These are phyloP conservation scores for Trematosphaeria pertusa DNA, from an alignment of 2,329 filamentous ascomycete species.

Conservation along the genomic window DNA sequence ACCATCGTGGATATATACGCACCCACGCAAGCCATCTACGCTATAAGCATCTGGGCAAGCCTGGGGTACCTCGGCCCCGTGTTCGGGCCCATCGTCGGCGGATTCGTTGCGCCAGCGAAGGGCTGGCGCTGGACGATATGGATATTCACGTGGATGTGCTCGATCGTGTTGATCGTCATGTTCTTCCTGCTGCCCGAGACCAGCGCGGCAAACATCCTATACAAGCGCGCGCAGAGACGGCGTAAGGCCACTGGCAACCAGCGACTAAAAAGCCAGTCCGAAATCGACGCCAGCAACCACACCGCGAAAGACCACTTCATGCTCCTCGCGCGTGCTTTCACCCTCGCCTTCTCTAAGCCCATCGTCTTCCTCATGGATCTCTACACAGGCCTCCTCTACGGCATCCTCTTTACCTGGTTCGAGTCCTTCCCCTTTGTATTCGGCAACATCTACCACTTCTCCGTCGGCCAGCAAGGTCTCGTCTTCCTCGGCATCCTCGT, in stretches of 20 bases:
- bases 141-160: constrained; percentile 21
- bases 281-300: constrained; percentile 41
- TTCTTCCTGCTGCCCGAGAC: constrained; percentile 26
- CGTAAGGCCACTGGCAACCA: constrained; percentile 21
- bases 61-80: constrained; percentile 38
- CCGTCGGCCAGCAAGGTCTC: constrained; percentile 39
- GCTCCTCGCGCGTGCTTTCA: constrained; percentile 47
- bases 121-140: constrained; percentile 35
- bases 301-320: constrained; percentile 41
- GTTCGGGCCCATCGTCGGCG: constrained; percentile 31
- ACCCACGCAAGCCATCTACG: constrained; percentile 43
- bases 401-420: constrained; percentile 51
- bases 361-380: constrained; percentile 48
- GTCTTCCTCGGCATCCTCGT: constrained; percentile 47
- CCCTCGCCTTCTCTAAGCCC: constrained; percentile 48
- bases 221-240: constrained; percentile 23
- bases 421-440: constrained; percentile 52
- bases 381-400: constrained; percentile 50
- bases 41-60: constrained; percentile 43
- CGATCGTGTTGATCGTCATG: constrained; percentile 9
- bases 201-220: constrained; percentile 17
- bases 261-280: constrained; percentile 43
- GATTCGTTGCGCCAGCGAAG: constrained; percentile 26
- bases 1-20: constrained; percentile 37
- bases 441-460: constrained; percentile 45